Percentiles rank a stretch among this genome's conserved stretches.
These are phyloP conservation scores for Dictyostelium brefeldianum DNA, from an alignment of 78 protist genomes.

Conservation along the genomic window DNA sequence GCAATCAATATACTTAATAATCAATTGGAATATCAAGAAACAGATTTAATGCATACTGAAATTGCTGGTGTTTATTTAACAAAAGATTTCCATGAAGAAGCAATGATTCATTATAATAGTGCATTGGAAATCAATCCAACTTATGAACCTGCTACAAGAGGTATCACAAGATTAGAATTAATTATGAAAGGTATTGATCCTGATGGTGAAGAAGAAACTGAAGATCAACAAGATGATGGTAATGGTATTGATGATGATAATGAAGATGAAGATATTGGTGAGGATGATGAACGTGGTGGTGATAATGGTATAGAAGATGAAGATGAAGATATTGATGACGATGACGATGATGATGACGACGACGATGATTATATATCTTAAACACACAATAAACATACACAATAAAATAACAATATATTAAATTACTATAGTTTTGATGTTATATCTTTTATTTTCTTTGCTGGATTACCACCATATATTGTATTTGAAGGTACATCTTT, in stretches of 20 bases:
- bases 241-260: conserved; percentile 40
- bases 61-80: conserved; percentile 50
- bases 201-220: conserved; percentile 37
- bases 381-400: background rate
- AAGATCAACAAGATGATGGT: conserved; percentile 11
- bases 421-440: background rate
- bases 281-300: background rate
- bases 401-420: background rate
- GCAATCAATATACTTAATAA: conserved; percentile 57
- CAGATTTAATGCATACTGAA: conserved; percentile 78
- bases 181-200: conserved; percentile 71
- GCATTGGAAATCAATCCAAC: conserved; percentile 65
- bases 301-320: background rate
- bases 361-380: background rate
- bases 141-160: conserved; percentile 64
- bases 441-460: conserved; percentile 2
- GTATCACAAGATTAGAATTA: conserved; percentile 45
- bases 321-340: background rate
- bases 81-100: conserved; percentile 54
- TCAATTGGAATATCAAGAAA: conserved; percentile 73
- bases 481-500: conserved; percentile 60
- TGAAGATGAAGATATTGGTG: background rate
- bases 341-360: background rate
- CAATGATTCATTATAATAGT: conserved; percentile 49
- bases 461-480: conserved; percentile 74